phyloP scores from a whole-genome alignment of 139 green algal genomes.

The Chlamydomonas incerta region DNA sequence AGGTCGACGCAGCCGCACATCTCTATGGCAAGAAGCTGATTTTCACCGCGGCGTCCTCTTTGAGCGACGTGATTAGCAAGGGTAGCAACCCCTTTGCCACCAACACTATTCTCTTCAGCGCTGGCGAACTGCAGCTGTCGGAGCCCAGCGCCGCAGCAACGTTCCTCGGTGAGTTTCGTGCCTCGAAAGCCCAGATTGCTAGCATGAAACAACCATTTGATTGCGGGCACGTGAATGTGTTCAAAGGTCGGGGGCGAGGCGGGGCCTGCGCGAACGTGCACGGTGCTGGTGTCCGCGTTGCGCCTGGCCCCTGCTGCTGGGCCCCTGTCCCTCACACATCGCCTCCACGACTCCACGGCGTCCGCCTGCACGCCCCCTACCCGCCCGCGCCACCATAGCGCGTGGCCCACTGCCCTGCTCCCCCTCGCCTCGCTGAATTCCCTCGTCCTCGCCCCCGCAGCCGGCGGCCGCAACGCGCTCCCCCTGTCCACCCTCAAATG shows the following conservation, averaged over 20 bases:
- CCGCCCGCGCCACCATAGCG: too few relatives aligned
- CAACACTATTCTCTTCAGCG: constrained; percentile 48
- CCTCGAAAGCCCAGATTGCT: neutral
- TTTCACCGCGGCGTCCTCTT: neutral
- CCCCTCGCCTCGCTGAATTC: too few relatives aligned
- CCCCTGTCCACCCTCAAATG: constrained; percentile 52
- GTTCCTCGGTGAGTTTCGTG: constrained; percentile 58
- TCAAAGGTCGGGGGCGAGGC: too few relatives aligned
- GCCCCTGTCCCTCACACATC: too few relatives aligned
- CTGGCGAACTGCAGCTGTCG: constrained; percentile 52
- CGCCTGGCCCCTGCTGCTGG: too few relatives aligned
- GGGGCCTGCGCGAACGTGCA: too few relatives aligned
- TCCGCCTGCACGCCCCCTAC: too few relatives aligned
- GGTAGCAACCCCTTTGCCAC: constrained; percentile 45
- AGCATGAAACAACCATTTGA: too few relatives aligned
- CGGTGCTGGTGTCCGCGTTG: too few relatives aligned
- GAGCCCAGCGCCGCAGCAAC: constrained; percentile 73
- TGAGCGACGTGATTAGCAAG: constrained; percentile 40
- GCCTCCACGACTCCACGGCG: too few relatives aligned
- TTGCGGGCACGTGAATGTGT: too few relatives aligned
- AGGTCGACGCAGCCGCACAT: constrained; percentile 56
- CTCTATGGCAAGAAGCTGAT: constrained; percentile 19
- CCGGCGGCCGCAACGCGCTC: constrained; percentile 1
- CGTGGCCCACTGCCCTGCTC: too few relatives aligned
- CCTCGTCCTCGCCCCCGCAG: neutral